Evolutionary conservation across 495 filamentous ascomycete species (phyloP).

Genomic region (Ramalina intermedia): DNA sequence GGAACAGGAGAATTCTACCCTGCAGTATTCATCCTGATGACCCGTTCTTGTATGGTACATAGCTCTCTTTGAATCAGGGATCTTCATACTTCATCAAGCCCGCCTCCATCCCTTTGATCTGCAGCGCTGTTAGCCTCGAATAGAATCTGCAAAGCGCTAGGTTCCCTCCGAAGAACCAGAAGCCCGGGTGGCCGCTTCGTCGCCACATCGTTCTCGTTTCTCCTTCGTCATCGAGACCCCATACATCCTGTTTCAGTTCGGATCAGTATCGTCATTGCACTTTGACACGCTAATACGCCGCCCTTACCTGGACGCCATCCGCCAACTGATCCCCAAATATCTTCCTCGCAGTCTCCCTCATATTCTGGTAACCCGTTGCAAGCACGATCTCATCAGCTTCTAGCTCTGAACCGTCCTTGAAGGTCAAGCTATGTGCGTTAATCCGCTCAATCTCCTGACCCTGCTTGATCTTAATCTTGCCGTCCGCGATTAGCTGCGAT

Average conservation of each 20-base stretch:
- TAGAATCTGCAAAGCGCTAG: conserved; percentile 59
- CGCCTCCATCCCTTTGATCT: conserved; percentile 54
- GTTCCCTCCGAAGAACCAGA: conserved; percentile 80
- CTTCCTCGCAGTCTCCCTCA: conserved; percentile 43
- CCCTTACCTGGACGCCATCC: conserved; percentile 30
- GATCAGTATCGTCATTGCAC: not conserved
- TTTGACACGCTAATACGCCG: conserved; percentile 15
- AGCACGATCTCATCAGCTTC: conserved; percentile 69
- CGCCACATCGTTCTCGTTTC: conserved; percentile 62
- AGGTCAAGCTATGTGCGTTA: conserved; percentile 39
- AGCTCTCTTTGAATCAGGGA: not conserved
- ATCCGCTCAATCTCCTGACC: conserved; percentile 48
- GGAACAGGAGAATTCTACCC: no score
- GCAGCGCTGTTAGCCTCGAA: conserved; percentile 55
- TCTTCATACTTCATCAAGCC: conserved; percentile 18
- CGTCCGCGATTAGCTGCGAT: conserved; percentile 54
- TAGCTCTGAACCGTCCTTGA: conserved; percentile 51
- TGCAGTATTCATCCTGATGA: no score
- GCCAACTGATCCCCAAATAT: conserved; percentile 64
- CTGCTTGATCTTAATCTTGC: conserved; percentile 63
- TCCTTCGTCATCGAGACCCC: conserved; percentile 68
- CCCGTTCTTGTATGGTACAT: not conserved
- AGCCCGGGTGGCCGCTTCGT: conserved; percentile 50
- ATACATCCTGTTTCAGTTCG: conserved; percentile 28
- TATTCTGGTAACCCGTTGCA: conserved; percentile 73